These are phyloP conservation scores for Tolypocladium ovalisporum DNA, from an alignment of 2,329 filamentous ascomycete species.

Conservation along the genomic window DNA sequence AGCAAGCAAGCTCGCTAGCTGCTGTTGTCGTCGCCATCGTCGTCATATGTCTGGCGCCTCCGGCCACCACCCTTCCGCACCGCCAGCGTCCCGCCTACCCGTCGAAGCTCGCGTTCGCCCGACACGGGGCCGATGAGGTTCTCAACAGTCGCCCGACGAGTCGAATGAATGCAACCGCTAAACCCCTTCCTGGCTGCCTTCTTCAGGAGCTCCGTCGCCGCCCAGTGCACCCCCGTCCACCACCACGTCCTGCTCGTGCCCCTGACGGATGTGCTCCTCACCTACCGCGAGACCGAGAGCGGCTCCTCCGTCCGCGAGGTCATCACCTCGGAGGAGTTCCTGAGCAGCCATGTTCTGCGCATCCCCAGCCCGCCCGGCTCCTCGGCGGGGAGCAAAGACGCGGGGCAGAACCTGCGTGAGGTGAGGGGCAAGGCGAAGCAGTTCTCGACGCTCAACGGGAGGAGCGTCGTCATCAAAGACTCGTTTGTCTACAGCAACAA, in stretches of 20 bases:
- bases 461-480: slow-evolving; percentile 91
- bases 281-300: slow-evolving; percentile 77
- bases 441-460: slow-evolving; percentile 83
- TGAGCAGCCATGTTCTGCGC: slow-evolving; percentile 91
- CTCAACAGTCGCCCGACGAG: slow-evolving; percentile 15
- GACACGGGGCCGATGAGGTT: slow-evolving; percentile 16
- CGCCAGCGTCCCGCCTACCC: background rate
- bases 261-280: slow-evolving; percentile 82
- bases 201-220: slow-evolving; percentile 87
- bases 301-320: slow-evolving; percentile 68
- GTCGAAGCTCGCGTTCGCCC: slow-evolving; percentile 5
- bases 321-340: slow-evolving; percentile 83
- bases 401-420: slow-evolving; percentile 60
- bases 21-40: background rate
- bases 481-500: slow-evolving; percentile 91
- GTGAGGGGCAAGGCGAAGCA: slow-evolving; percentile 88
- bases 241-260: slow-evolving; percentile 93
- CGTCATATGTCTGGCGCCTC: slow-evolving; percentile 1
- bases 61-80: background rate
- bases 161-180: slow-evolving; percentile 77
- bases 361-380: slow-evolving; percentile 49
- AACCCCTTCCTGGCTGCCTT: slow-evolving; percentile 98
- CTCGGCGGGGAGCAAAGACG: slow-evolving; percentile 44
- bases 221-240: slow-evolving; percentile 84
- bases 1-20: background rate